Evolutionary conservation across 2,329 filamentous ascomycete genomes (phyloP).

Genomic region (Coniochaeta ligniaria): DNA sequence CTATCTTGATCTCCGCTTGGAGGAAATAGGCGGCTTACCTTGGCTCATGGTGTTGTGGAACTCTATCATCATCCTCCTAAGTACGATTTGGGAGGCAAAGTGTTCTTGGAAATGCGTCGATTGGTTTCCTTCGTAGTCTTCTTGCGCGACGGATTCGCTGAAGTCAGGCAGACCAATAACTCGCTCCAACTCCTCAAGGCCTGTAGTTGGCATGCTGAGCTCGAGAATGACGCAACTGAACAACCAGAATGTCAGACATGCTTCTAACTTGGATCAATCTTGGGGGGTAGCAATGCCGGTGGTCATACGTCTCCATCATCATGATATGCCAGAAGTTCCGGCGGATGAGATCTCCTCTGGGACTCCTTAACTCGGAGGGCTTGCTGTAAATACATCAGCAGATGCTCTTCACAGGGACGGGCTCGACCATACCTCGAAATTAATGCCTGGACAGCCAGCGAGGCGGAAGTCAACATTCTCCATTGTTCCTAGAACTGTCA

Average conservation of each 20-base stretch:
- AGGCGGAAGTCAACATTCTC: constrained; percentile 48
- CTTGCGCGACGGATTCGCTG: constrained; percentile 35
- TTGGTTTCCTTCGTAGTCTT: constrained; percentile 40
- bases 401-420: not conserved
- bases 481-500: constrained; percentile 44
- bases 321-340: constrained; percentile 51
- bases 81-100: constrained; percentile 52
- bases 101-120: constrained; percentile 48
- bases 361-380: constrained; percentile 36
- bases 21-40: constrained; percentile 29
- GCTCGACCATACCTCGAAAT: constrained; percentile 37
- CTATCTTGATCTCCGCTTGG: not conserved
- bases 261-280: not conserved
- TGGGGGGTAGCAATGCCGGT: not conserved
- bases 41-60: constrained; percentile 45
- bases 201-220: constrained; percentile 48
- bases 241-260: not conserved
- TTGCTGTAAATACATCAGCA: constrained; percentile 18
- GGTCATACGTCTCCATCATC: constrained; percentile 42
- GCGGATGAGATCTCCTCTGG: constrained; percentile 42
- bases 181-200: constrained; percentile 44
- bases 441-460: constrained; percentile 48
- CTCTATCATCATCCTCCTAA: constrained; percentile 43
- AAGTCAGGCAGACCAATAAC: constrained; percentile 49
- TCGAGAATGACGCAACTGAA: constrained; percentile 47